A percentile compares a stretch with the other conserved stretches of the same genome.
phyloP scores from a whole-genome alignment of 352 stramenopile genomes.

The Pythium coloratum region DNA sequence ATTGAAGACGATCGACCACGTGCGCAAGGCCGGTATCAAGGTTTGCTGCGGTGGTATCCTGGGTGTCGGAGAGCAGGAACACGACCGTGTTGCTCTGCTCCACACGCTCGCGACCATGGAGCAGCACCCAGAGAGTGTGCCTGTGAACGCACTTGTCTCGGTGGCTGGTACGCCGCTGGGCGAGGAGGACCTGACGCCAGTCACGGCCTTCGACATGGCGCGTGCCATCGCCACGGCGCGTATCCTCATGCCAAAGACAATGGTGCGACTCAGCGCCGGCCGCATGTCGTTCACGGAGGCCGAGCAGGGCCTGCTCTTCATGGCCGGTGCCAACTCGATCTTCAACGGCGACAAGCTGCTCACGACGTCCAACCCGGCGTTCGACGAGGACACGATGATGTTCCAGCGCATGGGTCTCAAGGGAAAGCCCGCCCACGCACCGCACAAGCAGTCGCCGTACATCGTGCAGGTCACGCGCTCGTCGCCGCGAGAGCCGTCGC shows the following conservation, averaged over 20 bases:
- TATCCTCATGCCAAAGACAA: constrained; percentile 97
- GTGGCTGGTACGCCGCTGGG: constrained; percentile 95
- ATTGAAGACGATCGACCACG: constrained; percentile 95
- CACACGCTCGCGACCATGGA: constrained; percentile 96
- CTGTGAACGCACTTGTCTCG: constrained; percentile 96
- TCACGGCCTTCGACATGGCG: constrained; percentile 97
- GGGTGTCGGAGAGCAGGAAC: constrained; percentile 93
- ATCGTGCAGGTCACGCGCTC: constrained; percentile 84
- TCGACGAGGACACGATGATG: constrained; percentile 94
- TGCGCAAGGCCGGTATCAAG: constrained; percentile 96
- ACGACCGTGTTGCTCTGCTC: constrained; percentile 93
- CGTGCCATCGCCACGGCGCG: constrained; percentile 97
- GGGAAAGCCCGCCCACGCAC: constrained; percentile 95
- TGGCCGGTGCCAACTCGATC: constrained; percentile 98
- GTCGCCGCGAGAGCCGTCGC: constrained; percentile 29
- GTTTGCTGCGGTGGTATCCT: constrained; percentile 98
- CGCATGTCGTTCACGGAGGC: constrained; percentile 96
- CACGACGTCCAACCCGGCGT: constrained; percentile 96
- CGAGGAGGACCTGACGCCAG: constrained; percentile 82
- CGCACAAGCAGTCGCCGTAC: constrained; percentile 78
- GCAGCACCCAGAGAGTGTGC: constrained; percentile 95
- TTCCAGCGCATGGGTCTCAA: constrained; percentile 95
- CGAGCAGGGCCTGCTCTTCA: constrained; percentile 97
- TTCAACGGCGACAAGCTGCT: constrained; percentile 98
- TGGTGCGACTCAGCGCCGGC: constrained; percentile 96